A percentile compares a stretch with the other conserved stretches of the same genome.
Evolutionary conservation across 192 early-diverging fungal genomes (phyloP).

Genomic region (Entomortierella chlamydospora): DNA sequence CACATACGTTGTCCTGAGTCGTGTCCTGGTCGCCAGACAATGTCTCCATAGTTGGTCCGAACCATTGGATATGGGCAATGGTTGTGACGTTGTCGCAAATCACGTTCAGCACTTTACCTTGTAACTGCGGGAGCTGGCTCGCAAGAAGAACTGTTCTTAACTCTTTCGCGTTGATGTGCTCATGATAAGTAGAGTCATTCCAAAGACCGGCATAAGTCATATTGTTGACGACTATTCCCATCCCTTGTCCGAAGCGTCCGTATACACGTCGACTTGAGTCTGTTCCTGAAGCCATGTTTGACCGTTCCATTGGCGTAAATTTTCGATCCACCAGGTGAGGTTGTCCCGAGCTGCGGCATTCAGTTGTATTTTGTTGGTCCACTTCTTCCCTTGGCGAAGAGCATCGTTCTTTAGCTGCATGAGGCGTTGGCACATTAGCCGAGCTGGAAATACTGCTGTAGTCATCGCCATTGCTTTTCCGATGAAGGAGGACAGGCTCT

Average conservation of each 20-base stretch:
- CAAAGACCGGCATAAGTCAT: too few species aligned
- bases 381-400: too few species aligned
- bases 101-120: constrained; percentile 12
- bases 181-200: too few species aligned
- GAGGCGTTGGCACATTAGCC: not conserved
- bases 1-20: constrained; percentile 18
- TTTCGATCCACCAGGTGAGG: too few species aligned
- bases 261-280: constrained; percentile 13
- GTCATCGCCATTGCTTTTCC: constrained; percentile 30
- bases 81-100: constrained; percentile 45
- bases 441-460: constrained; percentile 25
- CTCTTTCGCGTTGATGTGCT: constrained; percentile 33
- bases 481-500: constrained; percentile 36
- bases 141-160: constrained; percentile 3
- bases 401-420: too few species aligned
- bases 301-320: constrained; percentile 31
- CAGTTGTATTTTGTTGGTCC: too few species aligned
- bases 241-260: constrained; percentile 42
- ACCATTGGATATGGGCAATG: constrained; percentile 44
- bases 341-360: too few species aligned
- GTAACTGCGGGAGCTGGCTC: not conserved
- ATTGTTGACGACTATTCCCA: constrained; percentile 34
- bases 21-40: constrained; percentile 36
- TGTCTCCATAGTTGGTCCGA: constrained; percentile 21
- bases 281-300: constrained; percentile 21